Conservation (phyloP, 352 stramenopile genomes). For the Phytopythium ostracodes region DNA sequence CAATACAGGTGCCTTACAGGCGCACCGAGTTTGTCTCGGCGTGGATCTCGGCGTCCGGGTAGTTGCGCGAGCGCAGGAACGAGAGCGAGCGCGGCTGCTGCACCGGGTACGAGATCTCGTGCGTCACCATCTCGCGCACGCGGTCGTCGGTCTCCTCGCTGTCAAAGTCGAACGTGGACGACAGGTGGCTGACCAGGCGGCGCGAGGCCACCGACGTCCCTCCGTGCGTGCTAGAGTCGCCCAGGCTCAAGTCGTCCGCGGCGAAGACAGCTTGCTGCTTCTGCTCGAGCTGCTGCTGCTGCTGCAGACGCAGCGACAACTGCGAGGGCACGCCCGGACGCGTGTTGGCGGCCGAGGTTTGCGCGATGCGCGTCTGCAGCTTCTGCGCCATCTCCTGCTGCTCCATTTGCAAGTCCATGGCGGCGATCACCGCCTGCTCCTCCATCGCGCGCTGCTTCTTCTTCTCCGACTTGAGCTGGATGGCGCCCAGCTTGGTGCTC, state of each 20-base stretch:
- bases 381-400: constrained; percentile 29
- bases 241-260: constrained; percentile 5
- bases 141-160: constrained; percentile 47
- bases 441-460: constrained; percentile 48
- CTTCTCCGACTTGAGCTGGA: constrained; percentile 86
- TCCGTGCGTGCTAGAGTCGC: not conserved
- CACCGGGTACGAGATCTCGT: constrained; percentile 46
- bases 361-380: constrained; percentile 62
- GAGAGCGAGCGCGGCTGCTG: constrained; percentile 55
- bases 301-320: constrained; percentile 1
- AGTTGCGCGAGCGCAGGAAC: constrained; percentile 72
- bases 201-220: constrained; percentile 1
- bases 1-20: constrained; percentile 27
- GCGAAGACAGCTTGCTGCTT: constrained; percentile 8
- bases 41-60: constrained; percentile 66
- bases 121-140: constrained; percentile 32
- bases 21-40: constrained; percentile 52
- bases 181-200: constrained; percentile 21
- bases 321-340: constrained; percentile 15
- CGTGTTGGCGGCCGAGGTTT: constrained; percentile 28
- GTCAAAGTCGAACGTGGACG: constrained; percentile 52
- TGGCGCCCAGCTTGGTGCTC: constrained; percentile 76
- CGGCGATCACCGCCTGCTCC: constrained; percentile 26
- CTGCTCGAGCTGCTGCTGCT: constrained; percentile 11
- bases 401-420: constrained; percentile 12